Conservation (phyloP, 2,329 filamentous ascomycete species). For the Trichoderma sp. region DNA sequence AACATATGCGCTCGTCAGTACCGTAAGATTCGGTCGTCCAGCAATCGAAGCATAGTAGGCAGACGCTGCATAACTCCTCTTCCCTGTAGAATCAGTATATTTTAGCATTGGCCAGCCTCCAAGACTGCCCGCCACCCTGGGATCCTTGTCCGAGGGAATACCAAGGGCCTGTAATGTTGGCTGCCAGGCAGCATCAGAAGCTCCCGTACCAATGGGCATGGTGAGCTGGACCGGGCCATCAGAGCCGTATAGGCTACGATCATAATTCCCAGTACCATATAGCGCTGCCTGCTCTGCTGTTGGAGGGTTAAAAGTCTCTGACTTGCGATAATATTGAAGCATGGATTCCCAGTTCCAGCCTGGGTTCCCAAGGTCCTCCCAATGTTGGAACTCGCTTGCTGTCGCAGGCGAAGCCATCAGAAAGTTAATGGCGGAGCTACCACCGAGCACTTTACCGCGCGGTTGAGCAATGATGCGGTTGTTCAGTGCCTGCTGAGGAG, state of each 20-base stretch:
- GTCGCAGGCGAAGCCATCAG: not conserved
- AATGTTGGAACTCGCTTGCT: not conserved
- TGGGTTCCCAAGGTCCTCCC: not conserved
- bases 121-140: not conserved
- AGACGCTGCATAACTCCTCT: constrained; percentile 1
- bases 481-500: not conserved
- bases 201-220: not conserved
- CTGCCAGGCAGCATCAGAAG: not conserved
- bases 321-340: not conserved
- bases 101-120: not conserved
- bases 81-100: not conserved
- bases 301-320: not conserved
- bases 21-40: not conserved
- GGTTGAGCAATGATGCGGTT: not conserved
- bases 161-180: not conserved
- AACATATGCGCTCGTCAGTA: not conserved
- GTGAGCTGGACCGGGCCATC: not conserved
- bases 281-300: not conserved
- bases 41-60: not conserved
- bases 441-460: not conserved
- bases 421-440: constrained; percentile 4
- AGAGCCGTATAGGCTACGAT: not conserved
- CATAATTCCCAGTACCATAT: not conserved
- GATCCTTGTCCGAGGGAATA: not conserved
- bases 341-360: not conserved